Evolutionary conservation across 1,284 basidiomycete genomes (phyloP).

Genomic region (Mycosarcoma maydis): DNA sequence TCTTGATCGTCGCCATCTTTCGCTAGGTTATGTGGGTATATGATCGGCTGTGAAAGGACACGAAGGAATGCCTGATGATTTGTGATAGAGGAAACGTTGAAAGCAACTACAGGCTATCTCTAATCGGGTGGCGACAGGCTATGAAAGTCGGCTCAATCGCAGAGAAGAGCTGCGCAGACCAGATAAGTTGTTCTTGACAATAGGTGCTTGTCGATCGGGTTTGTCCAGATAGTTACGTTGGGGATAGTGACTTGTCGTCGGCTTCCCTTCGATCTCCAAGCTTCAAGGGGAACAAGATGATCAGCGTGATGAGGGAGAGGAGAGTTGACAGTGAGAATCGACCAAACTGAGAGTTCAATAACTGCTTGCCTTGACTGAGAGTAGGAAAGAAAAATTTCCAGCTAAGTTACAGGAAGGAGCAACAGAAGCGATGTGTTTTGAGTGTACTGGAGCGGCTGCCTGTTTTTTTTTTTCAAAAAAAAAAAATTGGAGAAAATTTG

Average conservation of each 20-base stretch:
- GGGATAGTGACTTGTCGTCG: conserved; percentile 1
- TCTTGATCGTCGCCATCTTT: conserved; percentile 62
- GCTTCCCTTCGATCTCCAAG: conserved; percentile 2
- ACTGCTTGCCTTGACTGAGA: no score
- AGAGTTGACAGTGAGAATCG: background rate
- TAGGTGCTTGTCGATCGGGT: background rate
- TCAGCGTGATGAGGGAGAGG: conserved; percentile 8
- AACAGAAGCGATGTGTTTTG: no score
- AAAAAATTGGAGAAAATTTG: conserved; percentile 9
- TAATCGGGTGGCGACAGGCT: background rate
- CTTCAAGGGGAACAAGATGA: conserved; percentile 12
- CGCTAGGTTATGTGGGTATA: background rate
- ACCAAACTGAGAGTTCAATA: no score
- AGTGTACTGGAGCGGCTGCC: background rate
- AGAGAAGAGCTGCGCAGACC: background rate
- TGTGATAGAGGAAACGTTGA: no score
- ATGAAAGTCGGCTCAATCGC: background rate
- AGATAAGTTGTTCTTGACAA: background rate
- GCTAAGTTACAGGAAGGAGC: background rate
- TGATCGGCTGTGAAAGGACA: background rate
- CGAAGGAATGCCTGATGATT: no score
- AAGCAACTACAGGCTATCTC: background rate
- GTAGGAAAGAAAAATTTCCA: no score
- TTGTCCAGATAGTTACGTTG: background rate
- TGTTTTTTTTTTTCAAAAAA: background rate